A percentile compares a stretch with the other conserved stretches of the same genome.
Conservation (phyloP, 208 protist species). For the Leishmania braziliensis region DNA sequence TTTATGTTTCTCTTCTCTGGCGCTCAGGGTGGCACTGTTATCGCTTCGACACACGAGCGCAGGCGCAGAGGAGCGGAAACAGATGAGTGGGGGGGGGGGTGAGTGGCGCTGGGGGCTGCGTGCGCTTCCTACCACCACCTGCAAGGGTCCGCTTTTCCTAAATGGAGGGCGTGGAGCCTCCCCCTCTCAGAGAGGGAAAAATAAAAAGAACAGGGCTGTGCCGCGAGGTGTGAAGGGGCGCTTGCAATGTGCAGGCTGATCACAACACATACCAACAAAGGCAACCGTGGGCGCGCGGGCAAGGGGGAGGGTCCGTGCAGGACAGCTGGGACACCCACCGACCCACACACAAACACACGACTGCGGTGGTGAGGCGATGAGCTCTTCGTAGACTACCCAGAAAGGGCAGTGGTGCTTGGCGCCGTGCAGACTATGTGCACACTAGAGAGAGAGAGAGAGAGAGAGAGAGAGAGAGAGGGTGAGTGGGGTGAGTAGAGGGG, state of each 20-base stretch:
- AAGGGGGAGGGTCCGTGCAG: neutral
- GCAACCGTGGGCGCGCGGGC: neutral
- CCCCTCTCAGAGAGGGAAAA: neutral
- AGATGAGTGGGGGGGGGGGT: no score
- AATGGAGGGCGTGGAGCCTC: neutral
- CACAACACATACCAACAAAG: neutral
- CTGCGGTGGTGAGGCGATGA: neutral
- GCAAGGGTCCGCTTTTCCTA: neutral
- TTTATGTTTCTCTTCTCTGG: neutral
- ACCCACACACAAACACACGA: conserved; percentile 3
- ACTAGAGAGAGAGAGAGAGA: neutral
- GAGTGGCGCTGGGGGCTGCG: neutral
- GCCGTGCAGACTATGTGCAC: neutral
- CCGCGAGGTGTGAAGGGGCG: neutral
- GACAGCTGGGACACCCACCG: conserved; percentile 10
- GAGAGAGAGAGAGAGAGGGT: neutral
- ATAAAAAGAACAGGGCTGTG: neutral
- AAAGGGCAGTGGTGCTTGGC: neutral
- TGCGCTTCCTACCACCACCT: neutral
- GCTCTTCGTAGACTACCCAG: neutral
- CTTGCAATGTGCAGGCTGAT: neutral
- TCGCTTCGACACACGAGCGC: neutral
- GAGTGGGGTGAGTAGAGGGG: neutral
- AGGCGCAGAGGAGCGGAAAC: neutral
- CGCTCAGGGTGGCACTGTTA: neutral